These are phyloP conservation scores for Sugiyamaella paludigena DNA, from an alignment of 1,139 yeast species.

Conservation along the genomic window DNA sequence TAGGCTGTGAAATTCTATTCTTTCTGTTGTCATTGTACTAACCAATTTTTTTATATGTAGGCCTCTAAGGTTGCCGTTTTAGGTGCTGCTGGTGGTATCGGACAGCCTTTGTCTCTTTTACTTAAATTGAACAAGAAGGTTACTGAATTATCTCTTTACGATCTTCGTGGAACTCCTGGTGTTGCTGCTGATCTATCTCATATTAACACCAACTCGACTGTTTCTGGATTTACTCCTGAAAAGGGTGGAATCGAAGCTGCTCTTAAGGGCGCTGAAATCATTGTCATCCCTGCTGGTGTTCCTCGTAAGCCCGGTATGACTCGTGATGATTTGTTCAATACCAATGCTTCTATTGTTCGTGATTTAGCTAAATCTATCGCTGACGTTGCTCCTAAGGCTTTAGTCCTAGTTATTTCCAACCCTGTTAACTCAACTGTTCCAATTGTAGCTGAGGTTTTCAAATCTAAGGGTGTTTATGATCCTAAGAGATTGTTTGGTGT, in stretches of 20 bases:
- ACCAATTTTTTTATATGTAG: constrained; percentile 1
- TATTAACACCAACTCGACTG: constrained; percentile 76
- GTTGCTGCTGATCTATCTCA: constrained; percentile 91
- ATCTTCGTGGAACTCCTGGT: constrained; percentile 87
- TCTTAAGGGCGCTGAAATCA: constrained; percentile 67
- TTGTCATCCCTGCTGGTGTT: constrained; percentile 93
- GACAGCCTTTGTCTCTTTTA: constrained; percentile 87
- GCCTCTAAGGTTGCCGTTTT: constrained; percentile 37
- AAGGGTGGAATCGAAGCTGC: constrained; percentile 55
- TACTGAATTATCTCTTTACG: constrained; percentile 72
- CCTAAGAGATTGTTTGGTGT: constrained; percentile 87
- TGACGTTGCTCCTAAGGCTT: constrained; percentile 67
- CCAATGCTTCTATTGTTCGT: constrained; percentile 87
- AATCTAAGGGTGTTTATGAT: constrained; percentile 70
- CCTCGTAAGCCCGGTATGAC: constrained; percentile 99
- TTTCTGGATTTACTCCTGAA: constrained; percentile 67
- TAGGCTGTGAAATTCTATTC: too few species aligned
- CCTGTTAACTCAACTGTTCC: constrained; percentile 97
- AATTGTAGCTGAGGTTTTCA: constrained; percentile 81
- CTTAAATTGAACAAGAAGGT: constrained; percentile 64
- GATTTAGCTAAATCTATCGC: constrained; percentile 82
- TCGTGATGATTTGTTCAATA: constrained; percentile 89
- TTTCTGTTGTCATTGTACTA: too few species aligned
- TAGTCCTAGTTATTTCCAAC: constrained; percentile 79
- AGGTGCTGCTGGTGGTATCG: constrained; percentile 59